A percentile compares a stretch with the other conserved stretches of the same genome.
Evolutionary conservation across 192 early-diverging fungal species (phyloP).

Genomic region (Coemansia sp.): DNA sequence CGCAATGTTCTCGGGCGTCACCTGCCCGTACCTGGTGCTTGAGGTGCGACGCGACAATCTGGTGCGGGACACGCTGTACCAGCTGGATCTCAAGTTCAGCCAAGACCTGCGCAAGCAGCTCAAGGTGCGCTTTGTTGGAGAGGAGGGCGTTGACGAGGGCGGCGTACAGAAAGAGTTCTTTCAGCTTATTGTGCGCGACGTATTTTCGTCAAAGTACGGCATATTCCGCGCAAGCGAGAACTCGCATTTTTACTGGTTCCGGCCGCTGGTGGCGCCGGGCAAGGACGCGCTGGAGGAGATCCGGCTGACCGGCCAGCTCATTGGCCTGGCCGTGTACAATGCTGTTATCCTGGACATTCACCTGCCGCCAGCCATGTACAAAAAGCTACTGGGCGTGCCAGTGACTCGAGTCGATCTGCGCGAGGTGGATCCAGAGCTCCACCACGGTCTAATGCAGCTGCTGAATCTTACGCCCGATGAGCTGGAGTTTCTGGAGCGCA

Average conservation of each 20-base stretch:
- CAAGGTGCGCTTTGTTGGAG: slow-evolving; percentile 86
- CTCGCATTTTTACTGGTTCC: slow-evolving; percentile 84
- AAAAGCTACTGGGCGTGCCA: slow-evolving; percentile 74
- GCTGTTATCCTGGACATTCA: slow-evolving; percentile 89
- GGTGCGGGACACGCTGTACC: slow-evolving; percentile 67
- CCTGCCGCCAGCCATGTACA: slow-evolving; percentile 83
- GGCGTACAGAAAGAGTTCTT: slow-evolving; percentile 96
- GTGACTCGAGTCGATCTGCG: slow-evolving; percentile 73
- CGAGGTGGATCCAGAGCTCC: slow-evolving; percentile 73
- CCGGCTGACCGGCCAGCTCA: slow-evolving; percentile 80
- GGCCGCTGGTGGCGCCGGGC: slow-evolving; percentile 54
- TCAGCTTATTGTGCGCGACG: slow-evolving; percentile 81
- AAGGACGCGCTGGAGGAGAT: slow-evolving; percentile 71
- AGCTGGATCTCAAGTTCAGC: slow-evolving; percentile 75
- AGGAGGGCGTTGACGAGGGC: slow-evolving; percentile 92
- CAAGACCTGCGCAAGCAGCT: slow-evolving; percentile 90
- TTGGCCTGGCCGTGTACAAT: slow-evolving; percentile 93
- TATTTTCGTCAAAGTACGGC: slow-evolving; percentile 84
- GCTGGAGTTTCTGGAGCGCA: slow-evolving; percentile 72
- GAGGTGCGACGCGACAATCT: slow-evolving; percentile 71
- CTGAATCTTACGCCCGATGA: slow-evolving; percentile 66
- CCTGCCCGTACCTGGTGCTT: slow-evolving; percentile 70
- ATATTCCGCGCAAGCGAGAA: slow-evolving; percentile 82
- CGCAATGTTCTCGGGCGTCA: slow-evolving; percentile 73
- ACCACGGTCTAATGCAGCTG: slow-evolving; percentile 73